Evolutionary conservation across 371 early-diverging fungal species (phyloP).

Genomic region (Mortierella sp.): DNA sequence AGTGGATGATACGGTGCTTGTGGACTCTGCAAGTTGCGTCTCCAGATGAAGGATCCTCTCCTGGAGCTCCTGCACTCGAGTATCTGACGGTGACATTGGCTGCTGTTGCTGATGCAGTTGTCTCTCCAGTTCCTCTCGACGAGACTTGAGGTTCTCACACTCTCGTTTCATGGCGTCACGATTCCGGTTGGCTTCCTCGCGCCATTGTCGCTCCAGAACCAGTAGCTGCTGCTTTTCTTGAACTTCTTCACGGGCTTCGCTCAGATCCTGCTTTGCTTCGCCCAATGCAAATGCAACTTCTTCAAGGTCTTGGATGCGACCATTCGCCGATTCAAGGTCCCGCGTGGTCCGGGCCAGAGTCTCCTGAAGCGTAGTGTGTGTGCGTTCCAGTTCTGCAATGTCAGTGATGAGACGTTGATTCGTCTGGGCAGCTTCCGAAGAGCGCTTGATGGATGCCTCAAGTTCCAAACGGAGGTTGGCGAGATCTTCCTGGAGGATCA

Average conservation of each 20-base stretch:
- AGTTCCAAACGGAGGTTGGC: constrained; percentile 56
- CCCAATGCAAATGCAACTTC: constrained; percentile 12
- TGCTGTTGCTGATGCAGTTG: not conserved
- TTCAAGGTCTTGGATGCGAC: constrained; percentile 15
- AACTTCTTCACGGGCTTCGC: constrained; percentile 47
- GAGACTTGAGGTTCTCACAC: constrained; percentile 10
- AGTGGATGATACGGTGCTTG: no score
- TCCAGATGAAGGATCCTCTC: not conserved
- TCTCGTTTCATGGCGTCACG: constrained; percentile 17
- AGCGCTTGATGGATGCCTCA: constrained; percentile 44
- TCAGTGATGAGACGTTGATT: constrained; percentile 21
- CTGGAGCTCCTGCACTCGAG: constrained; percentile 2
- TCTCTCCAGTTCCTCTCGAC: constrained; percentile 5
- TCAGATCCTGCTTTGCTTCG: constrained; percentile 55
- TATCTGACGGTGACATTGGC: not conserved
- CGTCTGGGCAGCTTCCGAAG: constrained; percentile 43
- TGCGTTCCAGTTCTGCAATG: constrained; percentile 3
- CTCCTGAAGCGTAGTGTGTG: constrained; percentile 3
- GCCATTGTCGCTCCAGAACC: constrained; percentile 31
- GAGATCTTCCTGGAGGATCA: constrained; percentile 16
- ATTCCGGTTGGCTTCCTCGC: constrained; percentile 30
- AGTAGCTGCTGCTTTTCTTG: constrained; percentile 32
- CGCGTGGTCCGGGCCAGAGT: constrained; percentile 5
- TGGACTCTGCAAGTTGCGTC: not conserved
- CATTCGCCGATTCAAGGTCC: constrained; percentile 11